Evolutionary conservation across 148 eudicot species (phyloP).

Genomic region (Amaranthus palmeri): DNA sequence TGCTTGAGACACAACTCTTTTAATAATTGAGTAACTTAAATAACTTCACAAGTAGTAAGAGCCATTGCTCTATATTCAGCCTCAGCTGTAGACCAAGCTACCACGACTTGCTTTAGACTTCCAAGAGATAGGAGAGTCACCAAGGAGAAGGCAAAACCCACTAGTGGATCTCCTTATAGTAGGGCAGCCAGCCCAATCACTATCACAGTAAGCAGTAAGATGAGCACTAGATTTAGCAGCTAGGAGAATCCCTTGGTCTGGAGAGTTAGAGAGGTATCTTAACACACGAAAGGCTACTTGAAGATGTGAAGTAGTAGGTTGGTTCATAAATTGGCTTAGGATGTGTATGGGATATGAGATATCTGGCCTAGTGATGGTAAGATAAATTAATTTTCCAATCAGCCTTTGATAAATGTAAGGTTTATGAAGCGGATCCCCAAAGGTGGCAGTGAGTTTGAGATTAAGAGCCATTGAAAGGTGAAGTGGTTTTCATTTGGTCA

Average conservation of each 20-base stretch:
- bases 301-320: not conserved
- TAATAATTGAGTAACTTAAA: no score
- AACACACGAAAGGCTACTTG: not conserved
- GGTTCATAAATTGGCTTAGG: not conserved
- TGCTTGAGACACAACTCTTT: no score
- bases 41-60: no score
- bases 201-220: not conserved
- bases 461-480: not conserved
- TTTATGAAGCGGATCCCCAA: not conserved
- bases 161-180: not conserved
- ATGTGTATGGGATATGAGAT: not conserved
- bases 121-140: not conserved
- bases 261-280: not conserved
- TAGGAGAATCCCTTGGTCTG: not conserved
- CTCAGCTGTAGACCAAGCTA: no score
- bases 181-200: not conserved
- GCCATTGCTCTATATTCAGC: no score
- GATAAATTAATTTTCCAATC: not conserved
- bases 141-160: not conserved
- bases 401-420: not conserved
- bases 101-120: no score
- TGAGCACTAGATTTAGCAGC: not conserved
- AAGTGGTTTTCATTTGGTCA: not conserved
- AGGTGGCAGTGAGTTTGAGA: not conserved
- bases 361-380: not conserved